Conservation (phyloP, 2,329 filamentous ascomycete species). For the Cladophialophora carrionii region DNA sequence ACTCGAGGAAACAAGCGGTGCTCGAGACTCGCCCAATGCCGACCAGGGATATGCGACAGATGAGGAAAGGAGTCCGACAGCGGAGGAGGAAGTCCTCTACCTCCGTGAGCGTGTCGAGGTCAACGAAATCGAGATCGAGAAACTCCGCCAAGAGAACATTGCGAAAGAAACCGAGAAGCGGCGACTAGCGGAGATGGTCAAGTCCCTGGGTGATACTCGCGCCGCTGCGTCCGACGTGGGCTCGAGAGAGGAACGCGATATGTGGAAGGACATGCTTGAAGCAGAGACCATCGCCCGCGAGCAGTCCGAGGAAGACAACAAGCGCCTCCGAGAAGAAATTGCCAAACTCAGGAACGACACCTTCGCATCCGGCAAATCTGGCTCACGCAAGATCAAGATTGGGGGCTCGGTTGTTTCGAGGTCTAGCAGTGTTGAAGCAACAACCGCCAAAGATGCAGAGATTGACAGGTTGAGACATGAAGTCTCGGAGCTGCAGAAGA, state of each 20-base stretch:
- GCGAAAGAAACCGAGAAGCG: conserved; percentile 82
- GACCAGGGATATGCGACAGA: conserved; percentile 58
- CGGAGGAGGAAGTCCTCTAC: conserved; percentile 82
- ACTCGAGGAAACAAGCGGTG: conserved; percentile 55
- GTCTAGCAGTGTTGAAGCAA: conserved; percentile 49
- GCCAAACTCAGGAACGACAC: conserved; percentile 64
- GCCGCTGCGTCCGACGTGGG: conserved; percentile 55
- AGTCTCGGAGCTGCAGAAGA: conserved; percentile 86
- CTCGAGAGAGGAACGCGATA: conserved; percentile 63
- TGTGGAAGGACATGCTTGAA: conserved; percentile 93
- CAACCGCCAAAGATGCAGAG: conserved; percentile 65
- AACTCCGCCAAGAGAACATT: conserved; percentile 75
- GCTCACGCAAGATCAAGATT: conserved; percentile 44
- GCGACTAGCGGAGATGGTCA: conserved; percentile 80
- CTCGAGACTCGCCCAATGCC: conserved; percentile 51
- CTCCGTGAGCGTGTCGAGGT: conserved; percentile 84
- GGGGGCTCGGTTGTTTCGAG: conserved; percentile 46
- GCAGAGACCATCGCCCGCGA: conserved; percentile 88
- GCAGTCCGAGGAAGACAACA: conserved; percentile 87
- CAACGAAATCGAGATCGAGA: conserved; percentile 80
- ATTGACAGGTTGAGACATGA: conserved; percentile 83
- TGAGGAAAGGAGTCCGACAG: conserved; percentile 57
- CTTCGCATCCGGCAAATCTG: conserved; percentile 40
- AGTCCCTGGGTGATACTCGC: conserved; percentile 61
- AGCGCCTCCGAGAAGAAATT: conserved; percentile 79